These are phyloP conservation scores for Verticillium nubilum DNA, from an alignment of 2,329 filamentous ascomycete genomes.

Conservation along the genomic window DNA sequence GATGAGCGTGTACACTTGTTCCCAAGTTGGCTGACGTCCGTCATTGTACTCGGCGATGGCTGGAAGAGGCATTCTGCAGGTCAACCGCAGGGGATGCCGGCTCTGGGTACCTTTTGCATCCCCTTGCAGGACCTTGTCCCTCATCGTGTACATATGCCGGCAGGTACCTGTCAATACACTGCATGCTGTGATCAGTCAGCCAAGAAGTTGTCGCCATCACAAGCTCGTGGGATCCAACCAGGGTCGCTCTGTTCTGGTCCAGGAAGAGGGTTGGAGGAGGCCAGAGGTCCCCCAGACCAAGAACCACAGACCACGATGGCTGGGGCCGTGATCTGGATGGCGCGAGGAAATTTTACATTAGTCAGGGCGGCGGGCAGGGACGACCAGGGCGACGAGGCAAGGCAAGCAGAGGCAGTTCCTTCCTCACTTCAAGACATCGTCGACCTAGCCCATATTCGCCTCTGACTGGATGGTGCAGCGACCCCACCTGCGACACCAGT, in stretches of 20 bases:
- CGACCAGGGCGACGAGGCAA: conserved; percentile 1
- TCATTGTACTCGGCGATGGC: background rate
- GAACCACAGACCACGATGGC: background rate
- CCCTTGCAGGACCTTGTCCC: background rate
- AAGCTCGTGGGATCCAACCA: background rate
- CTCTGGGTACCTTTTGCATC: background rate
- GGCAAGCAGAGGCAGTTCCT: background rate
- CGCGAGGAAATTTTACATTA: conserved; percentile 9
- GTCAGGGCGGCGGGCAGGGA: conserved; percentile 10
- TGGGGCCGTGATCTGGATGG: conserved; percentile 1
- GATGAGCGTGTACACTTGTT: background rate
- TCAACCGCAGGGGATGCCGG: background rate
- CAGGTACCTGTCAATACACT: background rate
- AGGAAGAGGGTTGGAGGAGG: too few relatives aligned
- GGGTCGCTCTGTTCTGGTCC: background rate
- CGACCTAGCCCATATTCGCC: background rate
- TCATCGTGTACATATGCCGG: background rate
- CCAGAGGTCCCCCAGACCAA: too few relatives aligned
- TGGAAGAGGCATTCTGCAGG: background rate
- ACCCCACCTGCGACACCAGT: background rate
- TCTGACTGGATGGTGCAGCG: background rate
- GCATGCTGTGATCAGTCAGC: background rate
- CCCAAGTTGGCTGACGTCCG: background rate
- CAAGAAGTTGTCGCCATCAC: background rate
- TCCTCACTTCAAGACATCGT: background rate